Conservation (phyloP, 371 early-diverging fungal genomes). For the Syncephalastrum sp. region DNA sequence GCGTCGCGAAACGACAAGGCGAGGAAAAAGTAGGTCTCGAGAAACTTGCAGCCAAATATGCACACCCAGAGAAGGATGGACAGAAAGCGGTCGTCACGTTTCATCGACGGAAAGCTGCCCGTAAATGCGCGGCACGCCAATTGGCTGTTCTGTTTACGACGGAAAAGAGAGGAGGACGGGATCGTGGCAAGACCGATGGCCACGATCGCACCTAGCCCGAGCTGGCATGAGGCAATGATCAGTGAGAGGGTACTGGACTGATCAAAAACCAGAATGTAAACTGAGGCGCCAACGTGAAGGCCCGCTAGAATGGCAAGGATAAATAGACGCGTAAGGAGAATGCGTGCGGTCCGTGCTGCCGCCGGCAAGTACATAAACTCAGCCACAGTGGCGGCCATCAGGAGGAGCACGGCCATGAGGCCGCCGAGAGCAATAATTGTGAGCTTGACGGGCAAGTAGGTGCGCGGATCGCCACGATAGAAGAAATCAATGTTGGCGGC, state of each 20-base stretch:
- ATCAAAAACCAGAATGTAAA: slow-evolving; percentile 54
- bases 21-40: slow-evolving; percentile 83
- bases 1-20: slow-evolving; percentile 81
- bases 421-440: slow-evolving; percentile 76
- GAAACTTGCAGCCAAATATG: slow-evolving; percentile 75
- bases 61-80: slow-evolving; percentile 77
- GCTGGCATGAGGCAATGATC: slow-evolving; percentile 62
- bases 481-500: slow-evolving; percentile 72
- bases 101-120: slow-evolving; percentile 72
- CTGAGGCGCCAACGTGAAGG: slow-evolving; percentile 63
- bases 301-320: slow-evolving; percentile 58
- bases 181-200: slow-evolving; percentile 63
- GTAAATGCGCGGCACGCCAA: slow-evolving; percentile 76
- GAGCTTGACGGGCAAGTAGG: slow-evolving; percentile 49
- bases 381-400: slow-evolving; percentile 62
- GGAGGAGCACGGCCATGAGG: slow-evolving; percentile 65
- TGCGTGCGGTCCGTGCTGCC: slow-evolving; percentile 49
- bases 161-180: slow-evolving; percentile 67
- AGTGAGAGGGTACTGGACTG: slow-evolving; percentile 39
- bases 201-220: slow-evolving; percentile 65
- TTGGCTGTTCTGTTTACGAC: slow-evolving; percentile 31
- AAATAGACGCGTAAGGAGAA: slow-evolving; percentile 56
- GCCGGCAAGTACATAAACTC: slow-evolving; percentile 72
- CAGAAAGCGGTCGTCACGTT: slow-evolving; percentile 61
- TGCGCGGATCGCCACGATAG: slow-evolving; percentile 30